Conservation (phyloP, 495 filamentous ascomycete genomes). For the Neurospora sp. region DNA sequence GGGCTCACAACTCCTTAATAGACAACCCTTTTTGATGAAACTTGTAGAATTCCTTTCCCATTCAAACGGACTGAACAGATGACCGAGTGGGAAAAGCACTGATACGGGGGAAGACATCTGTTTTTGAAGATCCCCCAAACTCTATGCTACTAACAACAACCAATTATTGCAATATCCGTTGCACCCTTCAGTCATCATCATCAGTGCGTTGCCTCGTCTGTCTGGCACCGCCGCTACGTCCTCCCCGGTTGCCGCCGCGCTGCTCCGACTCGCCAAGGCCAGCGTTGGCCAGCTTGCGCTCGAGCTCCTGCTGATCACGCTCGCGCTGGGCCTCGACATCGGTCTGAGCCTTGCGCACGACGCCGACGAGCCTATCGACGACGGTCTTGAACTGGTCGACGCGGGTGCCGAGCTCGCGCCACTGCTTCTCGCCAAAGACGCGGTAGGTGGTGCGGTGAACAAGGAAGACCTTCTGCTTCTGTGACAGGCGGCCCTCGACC, state of each 20-base stretch:
- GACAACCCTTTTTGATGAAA: neutral
- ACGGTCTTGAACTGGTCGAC: constrained; percentile 83
- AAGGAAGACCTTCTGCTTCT: constrained; percentile 83
- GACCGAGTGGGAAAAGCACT: neutral
- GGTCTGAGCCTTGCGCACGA: constrained; percentile 69
- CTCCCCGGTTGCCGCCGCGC: constrained; percentile 10
- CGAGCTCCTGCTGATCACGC: constrained; percentile 48
- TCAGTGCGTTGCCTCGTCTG: constrained; percentile 32
- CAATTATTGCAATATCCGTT: neutral
- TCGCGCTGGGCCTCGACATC: constrained; percentile 49
- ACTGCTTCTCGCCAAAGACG: constrained; percentile 96
- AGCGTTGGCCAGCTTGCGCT: constrained; percentile 41
- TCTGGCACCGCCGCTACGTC: neutral
- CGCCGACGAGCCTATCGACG: constrained; percentile 60
- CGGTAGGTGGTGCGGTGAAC: constrained; percentile 91
- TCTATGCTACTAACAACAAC: neutral
- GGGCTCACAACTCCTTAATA: neutral
- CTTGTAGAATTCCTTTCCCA: neutral
- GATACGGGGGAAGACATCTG: neutral
- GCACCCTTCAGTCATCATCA: constrained; percentile 33
- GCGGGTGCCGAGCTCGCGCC: constrained; percentile 81
- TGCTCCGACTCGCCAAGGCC: constrained; percentile 24
- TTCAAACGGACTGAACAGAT: neutral
- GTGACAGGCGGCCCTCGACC: constrained; percentile 87
- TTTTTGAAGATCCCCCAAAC: neutral